phyloP scores from a whole-genome alignment of 495 filamentous ascomycete species.

The Penicillium tannophilum region DNA sequence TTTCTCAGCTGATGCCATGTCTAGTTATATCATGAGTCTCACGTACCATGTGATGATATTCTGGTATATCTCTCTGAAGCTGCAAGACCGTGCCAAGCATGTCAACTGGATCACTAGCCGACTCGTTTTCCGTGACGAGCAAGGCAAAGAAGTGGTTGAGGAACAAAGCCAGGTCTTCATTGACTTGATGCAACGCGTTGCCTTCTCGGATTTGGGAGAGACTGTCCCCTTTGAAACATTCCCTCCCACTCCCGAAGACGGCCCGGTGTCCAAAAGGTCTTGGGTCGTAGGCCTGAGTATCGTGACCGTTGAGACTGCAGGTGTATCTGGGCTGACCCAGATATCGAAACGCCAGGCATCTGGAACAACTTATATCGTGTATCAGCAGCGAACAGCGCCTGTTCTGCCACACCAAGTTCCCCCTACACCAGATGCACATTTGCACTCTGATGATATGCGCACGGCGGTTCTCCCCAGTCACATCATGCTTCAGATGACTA shows the following conservation, averaged over 20 bases:
- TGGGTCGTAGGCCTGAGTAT: constrained; percentile 91
- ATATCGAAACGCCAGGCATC: constrained; percentile 84
- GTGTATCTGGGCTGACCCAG: constrained; percentile 71
- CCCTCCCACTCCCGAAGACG: constrained; percentile 65
- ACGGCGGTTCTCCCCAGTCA: constrained; percentile 73
- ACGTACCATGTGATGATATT: constrained; percentile 95
- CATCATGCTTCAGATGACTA: constrained; percentile 72
- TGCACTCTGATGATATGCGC: constrained; percentile 40
- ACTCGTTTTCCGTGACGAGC: constrained; percentile 70
- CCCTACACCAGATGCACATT: constrained; percentile 47
- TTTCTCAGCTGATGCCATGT: constrained; percentile 43
- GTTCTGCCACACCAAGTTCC: constrained; percentile 68
- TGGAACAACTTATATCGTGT: constrained; percentile 75
- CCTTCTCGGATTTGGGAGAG: constrained; percentile 77
- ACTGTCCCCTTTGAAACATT: constrained; percentile 53
- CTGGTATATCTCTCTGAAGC: constrained; percentile 89
- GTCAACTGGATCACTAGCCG: constrained; percentile 92
- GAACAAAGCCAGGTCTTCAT: constrained; percentile 93
- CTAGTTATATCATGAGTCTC: constrained; percentile 86
- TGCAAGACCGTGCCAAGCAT: constrained; percentile 78
- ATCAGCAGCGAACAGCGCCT: constrained; percentile 70
- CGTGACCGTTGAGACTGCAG: constrained; percentile 80
- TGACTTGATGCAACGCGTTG: constrained; percentile 92
- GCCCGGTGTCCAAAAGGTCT: constrained; percentile 68
- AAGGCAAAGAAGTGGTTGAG: constrained; percentile 75